phyloP scores from a whole-genome alignment of 1,284 basidiomycete species.

The Cutaneotrichosporon spelunceum region DNA sequence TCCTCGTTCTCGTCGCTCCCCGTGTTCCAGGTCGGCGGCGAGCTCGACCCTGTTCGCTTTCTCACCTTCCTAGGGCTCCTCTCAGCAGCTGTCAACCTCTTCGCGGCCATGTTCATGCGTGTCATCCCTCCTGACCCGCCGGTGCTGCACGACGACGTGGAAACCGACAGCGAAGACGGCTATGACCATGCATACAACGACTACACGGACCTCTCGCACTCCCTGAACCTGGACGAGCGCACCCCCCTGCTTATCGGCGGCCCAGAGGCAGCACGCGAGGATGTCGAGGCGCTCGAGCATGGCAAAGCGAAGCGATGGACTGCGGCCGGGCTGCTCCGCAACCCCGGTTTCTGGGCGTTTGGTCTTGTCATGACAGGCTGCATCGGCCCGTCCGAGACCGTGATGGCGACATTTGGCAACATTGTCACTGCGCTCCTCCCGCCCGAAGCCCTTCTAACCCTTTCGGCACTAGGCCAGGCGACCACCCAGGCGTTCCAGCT shows the following conservation, averaged over 20 bases:
- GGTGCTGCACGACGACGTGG: conserved; percentile 9
- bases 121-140: conserved; percentile 29
- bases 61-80: conserved; percentile 45
- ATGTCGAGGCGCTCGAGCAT: conserved; percentile 35
- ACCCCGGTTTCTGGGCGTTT: conserved; percentile 50
- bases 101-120: conserved; percentile 46
- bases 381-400: conserved; percentile 50
- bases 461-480: background rate
- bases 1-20: conserved; percentile 44
- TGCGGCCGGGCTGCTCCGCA: conserved; percentile 33
- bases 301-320: conserved; percentile 45
- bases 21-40: conserved; percentile 30
- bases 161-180: conserved; percentile 14
- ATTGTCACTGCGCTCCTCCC: conserved; percentile 49
- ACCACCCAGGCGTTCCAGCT: conserved; percentile 6
- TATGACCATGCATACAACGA: conserved; percentile 9
- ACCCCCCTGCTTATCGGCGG: conserved; percentile 51
- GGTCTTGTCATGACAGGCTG: conserved; percentile 44
- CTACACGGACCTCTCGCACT: conserved; percentile 17
- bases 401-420: conserved; percentile 50
- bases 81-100: conserved; percentile 44
- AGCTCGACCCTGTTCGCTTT: conserved; percentile 43
- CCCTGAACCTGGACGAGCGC: conserved; percentile 45
- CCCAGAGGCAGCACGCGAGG: conserved; percentile 45
- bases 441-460: conserved; percentile 13